These are phyloP conservation scores for Phytophthora agathidicida DNA, from an alignment of 352 stramenopile genomes.

Conservation along the genomic window DNA sequence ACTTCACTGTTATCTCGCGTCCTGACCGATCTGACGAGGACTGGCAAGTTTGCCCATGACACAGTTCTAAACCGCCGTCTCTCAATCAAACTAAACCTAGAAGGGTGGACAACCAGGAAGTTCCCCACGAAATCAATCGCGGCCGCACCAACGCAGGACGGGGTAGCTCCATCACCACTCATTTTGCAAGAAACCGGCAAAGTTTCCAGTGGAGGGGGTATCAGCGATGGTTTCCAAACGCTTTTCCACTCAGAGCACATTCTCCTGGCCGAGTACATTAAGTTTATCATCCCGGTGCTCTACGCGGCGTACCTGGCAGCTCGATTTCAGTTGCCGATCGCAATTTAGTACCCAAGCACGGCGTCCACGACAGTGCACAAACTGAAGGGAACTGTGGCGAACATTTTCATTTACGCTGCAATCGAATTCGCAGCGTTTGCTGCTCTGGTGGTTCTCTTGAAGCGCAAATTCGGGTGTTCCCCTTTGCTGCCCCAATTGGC, in stretches of 20 bases:
- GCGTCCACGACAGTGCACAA: background rate
- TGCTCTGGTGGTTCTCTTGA: constrained; percentile 9
- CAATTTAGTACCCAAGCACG: constrained; percentile 5
- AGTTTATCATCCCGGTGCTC: constrained; percentile 9
- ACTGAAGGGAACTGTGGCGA: background rate
- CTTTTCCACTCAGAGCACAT: constrained; percentile 15
- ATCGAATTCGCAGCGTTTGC: constrained; percentile 14
- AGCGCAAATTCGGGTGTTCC: constrained; percentile 21
- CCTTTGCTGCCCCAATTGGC: constrained; percentile 33
- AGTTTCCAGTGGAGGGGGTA: background rate
- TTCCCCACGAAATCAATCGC: background rate
- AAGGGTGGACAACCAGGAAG: too few species aligned
- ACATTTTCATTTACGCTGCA: constrained; percentile 10
- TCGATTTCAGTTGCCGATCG: background rate
- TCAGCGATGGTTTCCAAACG: background rate
- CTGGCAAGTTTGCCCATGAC: background rate
- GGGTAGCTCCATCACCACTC: background rate
- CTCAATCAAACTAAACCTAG: background rate
- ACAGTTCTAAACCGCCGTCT: background rate
- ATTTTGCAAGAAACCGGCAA: too few species aligned
- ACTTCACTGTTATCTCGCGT: too few species aligned
- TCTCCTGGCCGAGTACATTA: constrained; percentile 9
- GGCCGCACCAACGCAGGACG: background rate
- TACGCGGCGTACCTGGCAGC: constrained; percentile 6
- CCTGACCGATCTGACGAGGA: constrained; percentile 6